Evolutionary conservation across 331 rosid species (phyloP).

Genomic region (Phaseolus coccineus): DNA sequence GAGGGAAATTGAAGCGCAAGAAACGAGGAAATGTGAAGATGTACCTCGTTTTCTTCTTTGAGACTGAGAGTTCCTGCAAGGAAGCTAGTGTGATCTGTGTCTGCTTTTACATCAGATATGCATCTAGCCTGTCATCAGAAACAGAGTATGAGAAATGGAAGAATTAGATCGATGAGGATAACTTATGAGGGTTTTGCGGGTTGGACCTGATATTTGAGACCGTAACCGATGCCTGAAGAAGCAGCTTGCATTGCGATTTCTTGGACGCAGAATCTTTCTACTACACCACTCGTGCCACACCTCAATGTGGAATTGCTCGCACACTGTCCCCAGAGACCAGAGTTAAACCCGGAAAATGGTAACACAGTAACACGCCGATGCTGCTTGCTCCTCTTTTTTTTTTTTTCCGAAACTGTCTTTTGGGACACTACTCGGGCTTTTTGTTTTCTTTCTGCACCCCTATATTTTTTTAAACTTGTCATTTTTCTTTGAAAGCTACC

Average conservation of each 20-base stretch:
- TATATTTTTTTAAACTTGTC: too few relatives aligned
- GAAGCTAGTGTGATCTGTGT: slow-evolving; percentile 94
- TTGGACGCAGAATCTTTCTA: slow-evolving; percentile 40
- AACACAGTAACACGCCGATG: not conserved
- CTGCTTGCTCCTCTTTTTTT: not conserved
- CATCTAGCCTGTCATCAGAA: slow-evolving; percentile 74
- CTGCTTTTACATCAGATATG: slow-evolving; percentile 93
- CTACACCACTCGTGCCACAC: not conserved
- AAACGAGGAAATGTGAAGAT: not conserved
- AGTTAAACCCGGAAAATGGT: slow-evolving; percentile 30
- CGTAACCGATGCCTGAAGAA: slow-evolving; percentile 92
- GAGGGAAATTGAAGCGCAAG: slow-evolving; percentile 13
- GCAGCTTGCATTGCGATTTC: slow-evolving; percentile 83
- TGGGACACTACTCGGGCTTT: not conserved
- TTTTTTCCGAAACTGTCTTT: not conserved
- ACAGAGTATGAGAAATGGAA: not conserved
- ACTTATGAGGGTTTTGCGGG: slow-evolving; percentile 33
- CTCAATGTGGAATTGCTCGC: slow-evolving; percentile 16
- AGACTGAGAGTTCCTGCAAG: slow-evolving; percentile 93
- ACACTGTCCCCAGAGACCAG: not conserved
- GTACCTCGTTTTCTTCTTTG: slow-evolving; percentile 96
- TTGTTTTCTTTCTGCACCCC: too few relatives aligned
- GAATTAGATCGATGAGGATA: not conserved
- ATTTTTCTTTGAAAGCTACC: too few relatives aligned
- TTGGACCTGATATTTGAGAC: slow-evolving; percentile 89